Evolutionary conservation across 495 filamentous ascomycete species (phyloP).

Genomic region (Penicillium angulare): DNA sequence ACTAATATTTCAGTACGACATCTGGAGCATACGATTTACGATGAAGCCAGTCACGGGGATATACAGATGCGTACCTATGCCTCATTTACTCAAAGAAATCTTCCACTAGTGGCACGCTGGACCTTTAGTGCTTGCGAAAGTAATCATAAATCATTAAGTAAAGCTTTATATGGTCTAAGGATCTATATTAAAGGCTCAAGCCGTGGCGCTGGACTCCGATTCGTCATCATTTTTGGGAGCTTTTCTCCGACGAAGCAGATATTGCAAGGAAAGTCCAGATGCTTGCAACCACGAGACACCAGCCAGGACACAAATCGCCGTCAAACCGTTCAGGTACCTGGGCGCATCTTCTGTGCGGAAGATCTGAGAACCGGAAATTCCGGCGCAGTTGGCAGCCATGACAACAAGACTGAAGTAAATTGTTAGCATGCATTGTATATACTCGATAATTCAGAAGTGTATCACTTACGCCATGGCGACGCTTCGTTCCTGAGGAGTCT

Average conservation of each 20-base stretch:
- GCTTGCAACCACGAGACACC: slow-evolving; percentile 30
- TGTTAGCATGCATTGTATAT: slow-evolving; percentile 9
- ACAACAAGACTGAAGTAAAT: slow-evolving; percentile 43
- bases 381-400: slow-evolving; percentile 53
- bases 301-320: slow-evolving; percentile 32
- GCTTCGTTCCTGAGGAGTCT: slow-evolving; percentile 45
- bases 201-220: neutral
- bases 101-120: too few relatives aligned
- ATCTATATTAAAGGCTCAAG: too few relatives aligned
- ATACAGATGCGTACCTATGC: too few relatives aligned
- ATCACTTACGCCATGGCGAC: slow-evolving; percentile 51
- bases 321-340: slow-evolving; percentile 46
- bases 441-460: neutral
- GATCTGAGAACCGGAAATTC: slow-evolving; percentile 53
- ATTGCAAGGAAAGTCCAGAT: slow-evolving; percentile 19
- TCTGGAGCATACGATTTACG: too few relatives aligned
- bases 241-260: slow-evolving; percentile 18
- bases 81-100: too few relatives aligned
- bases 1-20: too few relatives aligned
- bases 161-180: neutral
- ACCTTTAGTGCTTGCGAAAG: too few relatives aligned
- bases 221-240: neutral
- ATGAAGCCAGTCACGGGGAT: too few relatives aligned
- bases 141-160: slow-evolving; percentile 1
- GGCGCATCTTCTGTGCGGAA: slow-evolving; percentile 52